These are phyloP conservation scores for Metarhizium album DNA, from an alignment of 2,329 filamentous ascomycete species.

Conservation along the genomic window DNA sequence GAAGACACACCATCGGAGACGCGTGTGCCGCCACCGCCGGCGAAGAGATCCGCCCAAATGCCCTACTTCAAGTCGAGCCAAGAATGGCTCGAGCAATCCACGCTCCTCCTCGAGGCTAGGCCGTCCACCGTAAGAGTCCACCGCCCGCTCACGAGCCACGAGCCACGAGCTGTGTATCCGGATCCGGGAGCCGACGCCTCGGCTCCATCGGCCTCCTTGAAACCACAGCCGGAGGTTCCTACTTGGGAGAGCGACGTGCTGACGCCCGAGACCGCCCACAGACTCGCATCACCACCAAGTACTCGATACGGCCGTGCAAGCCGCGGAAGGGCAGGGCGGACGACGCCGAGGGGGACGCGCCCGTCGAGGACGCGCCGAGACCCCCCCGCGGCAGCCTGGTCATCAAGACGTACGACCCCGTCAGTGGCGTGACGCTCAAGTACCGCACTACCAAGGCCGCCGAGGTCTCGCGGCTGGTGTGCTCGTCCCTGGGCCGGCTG, in stretches of 20 bases:
- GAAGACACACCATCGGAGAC: background rate
- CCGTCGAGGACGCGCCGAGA: conserved; percentile 21
- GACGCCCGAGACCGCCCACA: conserved; percentile 27
- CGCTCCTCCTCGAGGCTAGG: conserved; percentile 73
- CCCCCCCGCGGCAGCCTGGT: conserved; percentile 59
- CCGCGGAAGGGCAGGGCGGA: conserved; percentile 17
- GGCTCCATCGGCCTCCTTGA: too few relatives aligned
- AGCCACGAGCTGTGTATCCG: too few relatives aligned
- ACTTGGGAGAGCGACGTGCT: too few relatives aligned
- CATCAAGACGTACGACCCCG: conserved; percentile 83
- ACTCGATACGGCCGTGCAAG: conserved; percentile 53
- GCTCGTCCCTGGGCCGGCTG: conserved; percentile 59
- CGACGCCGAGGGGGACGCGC: conserved; percentile 9
- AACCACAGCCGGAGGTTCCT: too few relatives aligned
- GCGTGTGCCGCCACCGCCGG: background rate
- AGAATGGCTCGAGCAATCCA: conserved; percentile 84
- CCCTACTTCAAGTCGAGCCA: conserved; percentile 74
- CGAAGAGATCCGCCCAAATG: conserved; percentile 44
- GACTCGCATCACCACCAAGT: conserved; percentile 89
- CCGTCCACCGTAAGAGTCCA: conserved; percentile 64
- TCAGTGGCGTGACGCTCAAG: conserved; percentile 72
- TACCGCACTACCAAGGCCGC: conserved; percentile 86
- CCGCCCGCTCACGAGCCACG: background rate
- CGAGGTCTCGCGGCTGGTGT: conserved; percentile 74
- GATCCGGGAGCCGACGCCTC: too few relatives aligned